A percentile compares a stretch with the other conserved stretches of the same genome.
Conservation (phyloP, 225 moss, liverwort and hornwort species). For the Antitrichia curtipendula region DNA sequence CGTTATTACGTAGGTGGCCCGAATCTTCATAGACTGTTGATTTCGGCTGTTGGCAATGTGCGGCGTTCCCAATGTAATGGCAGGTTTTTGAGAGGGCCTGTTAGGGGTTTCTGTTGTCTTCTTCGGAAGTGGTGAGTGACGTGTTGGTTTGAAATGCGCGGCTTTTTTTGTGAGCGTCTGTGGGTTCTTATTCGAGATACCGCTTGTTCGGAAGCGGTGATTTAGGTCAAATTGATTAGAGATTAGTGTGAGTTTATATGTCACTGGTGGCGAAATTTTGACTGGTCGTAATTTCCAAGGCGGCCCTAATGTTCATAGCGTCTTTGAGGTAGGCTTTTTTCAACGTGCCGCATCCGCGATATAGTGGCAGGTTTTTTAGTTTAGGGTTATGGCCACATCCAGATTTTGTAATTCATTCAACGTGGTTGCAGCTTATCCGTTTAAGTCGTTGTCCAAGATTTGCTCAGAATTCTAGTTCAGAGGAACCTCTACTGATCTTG, state of each 20-base stretch:
- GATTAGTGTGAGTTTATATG: not conserved
- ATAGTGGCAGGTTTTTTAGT: not conserved
- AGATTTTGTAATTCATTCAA: not conserved
- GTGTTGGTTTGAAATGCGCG: not conserved
- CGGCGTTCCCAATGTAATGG: not conserved
- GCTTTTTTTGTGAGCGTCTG: not conserved
- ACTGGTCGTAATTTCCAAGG: not conserved
- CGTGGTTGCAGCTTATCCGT: not conserved
- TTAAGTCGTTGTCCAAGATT: not conserved
- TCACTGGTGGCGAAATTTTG: not conserved
- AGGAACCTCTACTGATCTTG: not conserved
- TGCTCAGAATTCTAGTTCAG: not conserved
- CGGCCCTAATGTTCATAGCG: not conserved
- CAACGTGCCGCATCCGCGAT: not conserved
- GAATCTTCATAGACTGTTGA: not conserved
- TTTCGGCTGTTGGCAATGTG: not conserved
- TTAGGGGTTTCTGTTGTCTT: not conserved
- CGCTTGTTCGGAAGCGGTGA: not conserved
- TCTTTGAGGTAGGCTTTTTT: not conserved
- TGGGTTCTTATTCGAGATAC: not conserved
- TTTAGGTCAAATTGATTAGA: not conserved
- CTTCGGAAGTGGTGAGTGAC: not conserved
- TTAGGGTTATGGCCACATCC: slow-evolving; percentile 6
- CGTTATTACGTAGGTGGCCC: not conserved
- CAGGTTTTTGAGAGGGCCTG: not conserved